Conservation (phyloP, 805 yeast genomes). For the Candida maris region DNA sequence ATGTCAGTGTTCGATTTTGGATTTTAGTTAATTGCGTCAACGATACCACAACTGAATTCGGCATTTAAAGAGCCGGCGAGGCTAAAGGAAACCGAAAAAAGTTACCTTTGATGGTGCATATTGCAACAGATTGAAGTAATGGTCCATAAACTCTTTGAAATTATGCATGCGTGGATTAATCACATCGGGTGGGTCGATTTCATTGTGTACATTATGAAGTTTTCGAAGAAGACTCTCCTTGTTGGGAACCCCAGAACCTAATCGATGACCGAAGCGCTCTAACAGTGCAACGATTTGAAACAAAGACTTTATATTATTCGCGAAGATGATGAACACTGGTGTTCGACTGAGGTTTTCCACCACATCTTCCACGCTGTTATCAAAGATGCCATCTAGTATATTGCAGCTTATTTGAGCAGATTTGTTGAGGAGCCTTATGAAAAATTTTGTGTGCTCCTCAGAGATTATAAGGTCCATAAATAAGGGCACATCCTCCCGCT, state of each 20-base stretch:
- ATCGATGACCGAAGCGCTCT: constrained; percentile 14
- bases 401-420: constrained; percentile 19
- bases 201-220: constrained; percentile 4
- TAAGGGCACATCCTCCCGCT: constrained; percentile 5
- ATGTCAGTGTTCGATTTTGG: constrained; percentile 69
- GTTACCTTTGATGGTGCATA: constrained; percentile 19
- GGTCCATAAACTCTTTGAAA: constrained; percentile 10
- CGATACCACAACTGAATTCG: neutral
- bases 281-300: constrained; percentile 25
- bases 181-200: constrained; percentile 5
- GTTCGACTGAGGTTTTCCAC: constrained; percentile 15
- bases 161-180: constrained; percentile 15
- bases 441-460: constrained; percentile 19
- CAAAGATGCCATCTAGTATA: constrained; percentile 16
- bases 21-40: constrained; percentile 6
- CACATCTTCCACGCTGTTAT: constrained; percentile 14
- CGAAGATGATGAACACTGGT: constrained; percentile 24
- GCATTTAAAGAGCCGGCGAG: constrained; percentile 13
- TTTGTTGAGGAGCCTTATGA: constrained; percentile 18
- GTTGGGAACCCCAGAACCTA: constrained; percentile 13
- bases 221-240: constrained; percentile 1
- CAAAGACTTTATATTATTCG: constrained; percentile 27
- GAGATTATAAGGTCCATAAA: constrained; percentile 13
- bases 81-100: constrained; percentile 18
- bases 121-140: constrained; percentile 19